Conservation (phyloP, 257 asterid species). For the Gentiana dahurica region DNA sequence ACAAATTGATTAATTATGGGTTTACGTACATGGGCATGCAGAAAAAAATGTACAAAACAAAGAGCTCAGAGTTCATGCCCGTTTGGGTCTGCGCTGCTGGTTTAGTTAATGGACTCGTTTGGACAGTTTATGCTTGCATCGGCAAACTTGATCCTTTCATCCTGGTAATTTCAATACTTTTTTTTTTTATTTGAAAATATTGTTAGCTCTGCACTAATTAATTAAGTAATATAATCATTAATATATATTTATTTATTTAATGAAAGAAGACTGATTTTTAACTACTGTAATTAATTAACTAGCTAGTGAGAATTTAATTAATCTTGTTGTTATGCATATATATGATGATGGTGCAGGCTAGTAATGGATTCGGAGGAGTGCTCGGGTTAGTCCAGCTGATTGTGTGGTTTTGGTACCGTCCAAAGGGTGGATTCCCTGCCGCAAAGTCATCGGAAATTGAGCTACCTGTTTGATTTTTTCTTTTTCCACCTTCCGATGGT, state of each 20-base stretch:
- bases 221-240: no score
- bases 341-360: conserved; percentile 22
- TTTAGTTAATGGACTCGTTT: conserved; percentile 38
- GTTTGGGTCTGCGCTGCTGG: conserved; percentile 44
- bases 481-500: no score
- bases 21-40: conserved; percentile 5
- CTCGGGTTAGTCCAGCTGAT: conserved; percentile 31
- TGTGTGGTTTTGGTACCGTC: conserved; percentile 7
- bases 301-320: no score
- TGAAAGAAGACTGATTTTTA: no score
- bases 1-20: no score
- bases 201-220: no score
- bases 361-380: conserved; percentile 47
- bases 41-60: conserved; percentile 26
- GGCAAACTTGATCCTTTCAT: conserved; percentile 37
- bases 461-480: no score
- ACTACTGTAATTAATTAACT: no score
- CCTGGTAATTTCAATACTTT: conserved; percentile 21
- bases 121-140: conserved; percentile 49
- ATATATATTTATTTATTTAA: no score
- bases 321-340: neutral
- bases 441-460: no score
- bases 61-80: conserved; percentile 58
- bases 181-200: no score
- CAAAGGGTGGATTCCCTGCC: no score